These are phyloP conservation scores for Fonsecaea pedrosoi DNA, from an alignment of 2,329 filamentous ascomycete genomes.

Conservation along the genomic window DNA sequence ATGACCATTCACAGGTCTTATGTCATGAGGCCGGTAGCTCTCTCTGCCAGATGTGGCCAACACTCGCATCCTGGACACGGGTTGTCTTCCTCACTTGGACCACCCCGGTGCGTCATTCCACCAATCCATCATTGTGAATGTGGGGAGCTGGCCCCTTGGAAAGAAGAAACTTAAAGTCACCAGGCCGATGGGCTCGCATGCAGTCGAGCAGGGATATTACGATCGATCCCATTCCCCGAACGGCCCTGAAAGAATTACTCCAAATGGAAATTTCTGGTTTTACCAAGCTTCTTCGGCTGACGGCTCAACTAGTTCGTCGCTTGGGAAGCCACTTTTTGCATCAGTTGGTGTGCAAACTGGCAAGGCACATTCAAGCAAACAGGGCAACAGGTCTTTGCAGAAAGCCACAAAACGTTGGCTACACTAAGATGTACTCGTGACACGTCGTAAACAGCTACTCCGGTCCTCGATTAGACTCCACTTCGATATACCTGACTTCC, in stretches of 20 bases:
- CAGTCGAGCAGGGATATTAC: neutral
- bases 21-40: neutral
- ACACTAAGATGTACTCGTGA: conserved; percentile 6
- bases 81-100: neutral
- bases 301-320: neutral
- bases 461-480: conserved; percentile 46
- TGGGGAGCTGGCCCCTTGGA: neutral
- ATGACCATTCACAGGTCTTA: neutral
- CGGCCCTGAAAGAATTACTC: neutral
- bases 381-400: neutral
- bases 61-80: neutral
- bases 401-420: conserved; percentile 4
- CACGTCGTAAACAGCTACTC: conserved; percentile 20
- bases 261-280: neutral
- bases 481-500: conserved; percentile 58
- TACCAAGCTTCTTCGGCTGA: neutral
- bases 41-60: neutral
- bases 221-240: conserved; percentile 2
- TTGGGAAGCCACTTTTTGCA: neutral
- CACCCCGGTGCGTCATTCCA: neutral
- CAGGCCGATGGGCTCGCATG: neutral
- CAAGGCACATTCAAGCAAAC: neutral
- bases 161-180: neutral
- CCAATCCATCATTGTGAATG: neutral
- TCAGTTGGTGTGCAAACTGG: neutral